Evolutionary conservation across 2,329 filamentous ascomycete species (phyloP).

Genomic region (Cadophora sp.): DNA sequence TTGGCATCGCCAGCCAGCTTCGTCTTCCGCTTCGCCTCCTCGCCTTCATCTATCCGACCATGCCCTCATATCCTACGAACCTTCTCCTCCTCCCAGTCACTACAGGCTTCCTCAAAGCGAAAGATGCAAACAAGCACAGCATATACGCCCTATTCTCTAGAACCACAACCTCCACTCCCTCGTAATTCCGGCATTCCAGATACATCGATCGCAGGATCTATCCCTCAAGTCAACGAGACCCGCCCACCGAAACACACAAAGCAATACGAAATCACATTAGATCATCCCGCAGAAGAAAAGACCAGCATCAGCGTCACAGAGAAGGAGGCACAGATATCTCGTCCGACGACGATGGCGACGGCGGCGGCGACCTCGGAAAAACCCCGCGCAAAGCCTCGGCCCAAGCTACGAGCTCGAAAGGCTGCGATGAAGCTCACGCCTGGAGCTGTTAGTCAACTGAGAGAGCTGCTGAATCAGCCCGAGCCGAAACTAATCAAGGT

Average conservation of each 20-base stretch:
- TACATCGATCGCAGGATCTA: constrained; percentile 62
- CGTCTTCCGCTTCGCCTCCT: constrained; percentile 41
- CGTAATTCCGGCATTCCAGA: constrained; percentile 64
- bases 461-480: constrained; percentile 79
- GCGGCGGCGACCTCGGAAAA: constrained; percentile 43
- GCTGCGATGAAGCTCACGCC: constrained; percentile 89
- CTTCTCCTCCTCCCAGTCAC: constrained; percentile 54
- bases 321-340: constrained; percentile 70
- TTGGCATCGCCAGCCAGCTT: constrained; percentile 42
- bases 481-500: constrained; percentile 93
- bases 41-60: constrained; percentile 45
- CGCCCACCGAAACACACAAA: constrained; percentile 50
- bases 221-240: constrained; percentile 51
- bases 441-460: constrained; percentile 79
- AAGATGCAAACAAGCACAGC: constrained; percentile 71
- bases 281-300: constrained; percentile 38
- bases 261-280: constrained; percentile 40
- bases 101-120: constrained; percentile 58
- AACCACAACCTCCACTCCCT: constrained; percentile 58
- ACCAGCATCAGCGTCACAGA: constrained; percentile 61
- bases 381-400: constrained; percentile 57
- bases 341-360: constrained; percentile 47
- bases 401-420: constrained; percentile 81
- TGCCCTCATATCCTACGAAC: constrained; percentile 50
- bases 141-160: constrained; percentile 66